Percentiles rank a stretch among this genome's conserved stretches.
Conservation (phyloP, 1,139 yeast species). For the Saccharomyces hybrid region DNA sequence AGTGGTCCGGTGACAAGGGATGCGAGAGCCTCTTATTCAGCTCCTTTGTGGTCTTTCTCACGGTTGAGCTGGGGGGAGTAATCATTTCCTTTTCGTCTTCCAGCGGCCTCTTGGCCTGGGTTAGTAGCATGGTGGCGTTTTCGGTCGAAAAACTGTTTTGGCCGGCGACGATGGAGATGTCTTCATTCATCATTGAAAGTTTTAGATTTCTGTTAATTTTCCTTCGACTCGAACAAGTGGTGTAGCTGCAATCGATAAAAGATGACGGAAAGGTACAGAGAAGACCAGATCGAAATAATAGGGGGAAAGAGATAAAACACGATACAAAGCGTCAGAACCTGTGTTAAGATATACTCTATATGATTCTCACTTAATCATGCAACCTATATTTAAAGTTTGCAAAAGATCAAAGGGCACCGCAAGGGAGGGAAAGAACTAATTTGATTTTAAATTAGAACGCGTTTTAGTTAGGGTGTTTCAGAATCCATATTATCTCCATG, state of each 20-base stretch:
- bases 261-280: neutral
- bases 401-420: neutral
- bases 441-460: neutral
- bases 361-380: neutral
- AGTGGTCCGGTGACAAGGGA: slow-evolving; percentile 43
- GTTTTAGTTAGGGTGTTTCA: neutral
- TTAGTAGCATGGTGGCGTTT: neutral
- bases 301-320: slow-evolving; percentile 5
- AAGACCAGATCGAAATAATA: neutral
- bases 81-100: slow-evolving; percentile 12
- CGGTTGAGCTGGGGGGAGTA: slow-evolving; percentile 24
- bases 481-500: neutral
- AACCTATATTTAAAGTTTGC: neutral
- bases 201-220: neutral
- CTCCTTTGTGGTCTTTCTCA: slow-evolving; percentile 9
- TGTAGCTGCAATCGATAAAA: neutral
- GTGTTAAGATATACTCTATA: neutral
- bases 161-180: neutral
- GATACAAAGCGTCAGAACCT: neutral
- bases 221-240: neutral
- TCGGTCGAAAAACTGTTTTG: neutral
- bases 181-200: slow-evolving; percentile 2
- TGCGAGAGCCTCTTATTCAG: neutral
- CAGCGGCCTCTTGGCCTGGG: slow-evolving; percentile 1
- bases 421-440: neutral